Evolutionary conservation across 2,329 filamentous ascomycete species (phyloP), one percentile per base, ranked within the genome.

Genomic region (Fusarium pseudograminearum): DNA sequence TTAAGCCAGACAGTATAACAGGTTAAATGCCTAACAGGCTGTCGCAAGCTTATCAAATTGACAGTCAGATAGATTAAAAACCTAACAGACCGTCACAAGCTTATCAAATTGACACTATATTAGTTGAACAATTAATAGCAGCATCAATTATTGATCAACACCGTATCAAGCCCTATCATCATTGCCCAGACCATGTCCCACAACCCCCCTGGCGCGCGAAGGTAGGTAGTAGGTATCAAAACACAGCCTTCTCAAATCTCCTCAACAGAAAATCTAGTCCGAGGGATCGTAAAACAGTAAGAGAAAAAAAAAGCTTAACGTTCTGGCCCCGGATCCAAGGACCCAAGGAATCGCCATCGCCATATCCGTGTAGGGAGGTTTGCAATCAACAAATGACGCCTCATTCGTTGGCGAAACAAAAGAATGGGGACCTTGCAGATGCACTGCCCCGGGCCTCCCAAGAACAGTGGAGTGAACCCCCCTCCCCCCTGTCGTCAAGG

Each of bases 271-370:
- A 63, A 50, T n/a, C 47, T 61, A 41, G 44, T 40, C 46, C 31
- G 33, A 53, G 7, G 36, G 28, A 55, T 53, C 26, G 33, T 24
- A 44, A 38, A 50, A 51, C 38, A 53, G 38, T 34, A 40, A 65
- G 60, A 28, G 28, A 16, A 41, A 18, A 38, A 41, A 53, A 69
- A 69, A 69, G 54, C 66, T 69, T 69, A 57, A 69, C 54, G 60
- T 71, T 70, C 63, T 70, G 52, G 67, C 44, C 65, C 54, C 41
- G 24, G 52, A 44, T 30, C 44, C 61, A 51, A 36, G 63, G 42
- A 40, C 45, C 48, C 48, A 50, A 50, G 61, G 42, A 56, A 71
- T 72, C 46, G 66, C 69, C 66, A 72, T 70, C 67, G 67, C 70
- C 66, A 68, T 65, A 51, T 40, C 48, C 33, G 48, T 30, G 69